These are phyloP conservation scores for Alternaria novae-zelandiae DNA, from an alignment of 2,329 filamentous ascomycete species.

Conservation along the genomic window DNA sequence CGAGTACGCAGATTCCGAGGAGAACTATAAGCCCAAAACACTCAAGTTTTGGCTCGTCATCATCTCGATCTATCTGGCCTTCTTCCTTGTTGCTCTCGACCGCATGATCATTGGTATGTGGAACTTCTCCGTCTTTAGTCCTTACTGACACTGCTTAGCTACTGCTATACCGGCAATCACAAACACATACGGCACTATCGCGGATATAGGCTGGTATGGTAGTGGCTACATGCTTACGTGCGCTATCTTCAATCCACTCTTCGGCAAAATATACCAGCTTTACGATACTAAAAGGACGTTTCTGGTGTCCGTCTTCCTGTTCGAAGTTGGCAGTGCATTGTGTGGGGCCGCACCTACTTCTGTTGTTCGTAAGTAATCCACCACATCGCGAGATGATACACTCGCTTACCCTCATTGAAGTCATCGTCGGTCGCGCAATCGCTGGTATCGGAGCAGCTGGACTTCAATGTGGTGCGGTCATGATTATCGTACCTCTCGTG, in stretches of 20 bases:
- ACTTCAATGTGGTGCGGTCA: constrained; percentile 47
- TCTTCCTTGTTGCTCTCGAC: constrained; percentile 35
- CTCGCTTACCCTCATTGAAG: background rate
- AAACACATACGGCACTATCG: constrained; percentile 33
- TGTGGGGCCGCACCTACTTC: constrained; percentile 51
- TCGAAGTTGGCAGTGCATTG: constrained; percentile 53
- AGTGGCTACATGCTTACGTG: constrained; percentile 53
- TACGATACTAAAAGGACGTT: constrained; percentile 50
- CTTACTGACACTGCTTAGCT: constrained; percentile 1
- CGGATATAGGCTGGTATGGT: constrained; percentile 40
- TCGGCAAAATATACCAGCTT: constrained; percentile 57
- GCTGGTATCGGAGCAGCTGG: constrained; percentile 56
- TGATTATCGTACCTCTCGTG: constrained; percentile 51
- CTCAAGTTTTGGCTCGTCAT: constrained; percentile 30
- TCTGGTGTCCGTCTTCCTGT: constrained; percentile 48
- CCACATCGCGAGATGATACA: too few relatives aligned
- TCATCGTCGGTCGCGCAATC: constrained; percentile 58
- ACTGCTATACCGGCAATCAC: constrained; percentile 38
- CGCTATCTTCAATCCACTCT: constrained; percentile 54
- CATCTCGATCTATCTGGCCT: constrained; percentile 31
- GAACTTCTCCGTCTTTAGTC: too few relatives aligned
- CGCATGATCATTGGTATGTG: constrained; percentile 20
- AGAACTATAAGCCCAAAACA: constrained; percentile 34
- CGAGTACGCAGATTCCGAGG: constrained; percentile 22
- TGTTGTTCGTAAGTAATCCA: constrained; percentile 26